A percentile compares a stretch with the other conserved stretches of the same genome.
These are phyloP conservation scores for Claviceps sp. DNA, from an alignment of 2,329 filamentous ascomycete genomes.

Conservation along the genomic window DNA sequence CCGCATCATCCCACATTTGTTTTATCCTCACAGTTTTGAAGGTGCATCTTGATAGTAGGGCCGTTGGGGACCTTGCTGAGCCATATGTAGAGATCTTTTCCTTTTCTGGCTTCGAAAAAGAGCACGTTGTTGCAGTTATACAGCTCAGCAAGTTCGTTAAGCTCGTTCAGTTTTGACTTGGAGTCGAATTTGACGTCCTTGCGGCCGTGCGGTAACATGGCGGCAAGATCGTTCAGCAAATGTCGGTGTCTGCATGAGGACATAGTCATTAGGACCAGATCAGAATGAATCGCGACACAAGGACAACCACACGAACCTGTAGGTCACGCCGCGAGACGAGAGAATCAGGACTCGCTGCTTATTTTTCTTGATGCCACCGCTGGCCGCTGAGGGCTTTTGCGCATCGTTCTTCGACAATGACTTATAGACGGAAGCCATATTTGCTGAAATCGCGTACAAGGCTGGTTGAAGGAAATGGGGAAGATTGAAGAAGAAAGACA, in stretches of 20 bases:
- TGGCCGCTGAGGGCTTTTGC: conserved; percentile 34
- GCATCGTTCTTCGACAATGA: conserved; percentile 49
- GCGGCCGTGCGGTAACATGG: conserved; percentile 78
- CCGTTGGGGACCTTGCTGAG: conserved; percentile 74
- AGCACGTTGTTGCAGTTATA: conserved; percentile 92
- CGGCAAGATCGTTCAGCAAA: conserved; percentile 75
- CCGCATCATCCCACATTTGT: background rate
- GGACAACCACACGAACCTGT: conserved; percentile 41
- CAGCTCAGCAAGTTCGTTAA: conserved; percentile 63
- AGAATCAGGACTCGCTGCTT: conserved; percentile 76
- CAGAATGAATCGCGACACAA: background rate
- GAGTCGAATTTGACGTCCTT: conserved; percentile 97
- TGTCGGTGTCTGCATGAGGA: conserved; percentile 62
- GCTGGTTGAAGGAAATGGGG: background rate
- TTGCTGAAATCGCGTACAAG: background rate
- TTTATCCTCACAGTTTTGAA: conserved; percentile 51
- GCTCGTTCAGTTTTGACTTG: conserved; percentile 72
- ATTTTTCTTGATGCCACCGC: conserved; percentile 43
- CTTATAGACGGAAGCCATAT: conserved; percentile 61
- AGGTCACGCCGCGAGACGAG: conserved; percentile 84
- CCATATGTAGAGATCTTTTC: conserved; percentile 89
- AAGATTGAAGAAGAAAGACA: background rate
- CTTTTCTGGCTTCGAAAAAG: conserved; percentile 92
- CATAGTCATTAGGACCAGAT: background rate
- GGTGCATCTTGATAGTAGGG: conserved; percentile 52